Conservation (phyloP, 2,329 filamentous ascomycete species). For the Xylaria sp. region DNA sequence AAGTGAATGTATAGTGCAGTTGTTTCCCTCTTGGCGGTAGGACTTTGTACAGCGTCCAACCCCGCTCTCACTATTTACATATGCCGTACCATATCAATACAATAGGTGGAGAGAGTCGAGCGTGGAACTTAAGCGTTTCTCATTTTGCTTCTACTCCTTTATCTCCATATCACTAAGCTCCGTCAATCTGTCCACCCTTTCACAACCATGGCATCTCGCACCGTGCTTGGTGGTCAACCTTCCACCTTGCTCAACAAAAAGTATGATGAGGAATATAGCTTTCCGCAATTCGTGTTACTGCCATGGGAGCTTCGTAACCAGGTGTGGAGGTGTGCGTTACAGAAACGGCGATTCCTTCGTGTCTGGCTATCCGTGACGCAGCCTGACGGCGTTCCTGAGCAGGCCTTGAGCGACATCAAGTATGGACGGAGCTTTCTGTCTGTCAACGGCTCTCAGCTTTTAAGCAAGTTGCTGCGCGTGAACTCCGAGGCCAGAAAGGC, state of each 20-base stretch:
- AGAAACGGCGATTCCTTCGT: constrained; percentile 14
- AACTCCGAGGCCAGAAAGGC: constrained; percentile 23
- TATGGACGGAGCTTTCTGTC: constrained; percentile 15
- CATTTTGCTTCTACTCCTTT: neutral
- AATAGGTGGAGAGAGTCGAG: too few relatives aligned
- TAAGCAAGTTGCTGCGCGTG: constrained; percentile 26
- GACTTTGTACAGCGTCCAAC: neutral
- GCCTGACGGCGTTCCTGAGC: neutral
- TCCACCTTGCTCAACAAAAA: constrained; percentile 4
- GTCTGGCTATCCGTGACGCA: neutral
- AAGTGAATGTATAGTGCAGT: neutral
- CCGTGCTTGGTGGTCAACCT: neutral
- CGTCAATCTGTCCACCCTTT: neutral
- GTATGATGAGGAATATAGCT: constrained; percentile 15
- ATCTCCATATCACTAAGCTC: neutral
- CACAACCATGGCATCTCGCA: neutral
- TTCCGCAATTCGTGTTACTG: constrained; percentile 18
- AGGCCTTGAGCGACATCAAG: neutral
- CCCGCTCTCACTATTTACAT: neutral
- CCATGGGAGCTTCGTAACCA: constrained; percentile 28
- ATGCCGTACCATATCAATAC: too few relatives aligned
- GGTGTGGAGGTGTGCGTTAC: constrained; percentile 16
- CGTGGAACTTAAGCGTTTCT: too few relatives aligned
- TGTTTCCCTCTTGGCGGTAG: neutral
- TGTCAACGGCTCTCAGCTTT: constrained; percentile 8